These are phyloP conservation scores for Vigna unguiculata DNA, from an alignment of 306 rosid genomes.

Conservation along the genomic window DNA sequence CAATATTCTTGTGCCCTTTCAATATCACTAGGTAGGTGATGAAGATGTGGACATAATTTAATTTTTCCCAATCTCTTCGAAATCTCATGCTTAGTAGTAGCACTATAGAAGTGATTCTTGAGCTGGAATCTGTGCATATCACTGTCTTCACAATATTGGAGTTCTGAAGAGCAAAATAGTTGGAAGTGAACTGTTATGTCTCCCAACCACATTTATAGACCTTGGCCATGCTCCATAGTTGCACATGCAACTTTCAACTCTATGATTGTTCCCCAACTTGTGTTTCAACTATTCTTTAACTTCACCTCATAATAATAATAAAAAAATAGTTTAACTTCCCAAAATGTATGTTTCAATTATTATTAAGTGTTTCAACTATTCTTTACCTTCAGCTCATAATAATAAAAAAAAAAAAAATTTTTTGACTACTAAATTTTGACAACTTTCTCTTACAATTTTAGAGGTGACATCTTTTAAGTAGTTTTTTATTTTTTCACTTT, in stretches of 20 bases:
- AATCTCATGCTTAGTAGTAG: neutral
- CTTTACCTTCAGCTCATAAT: neutral
- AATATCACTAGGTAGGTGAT: slow-evolving; percentile 1
- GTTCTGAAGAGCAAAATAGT: slow-evolving; percentile 36
- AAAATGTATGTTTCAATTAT: slow-evolving; percentile 12
- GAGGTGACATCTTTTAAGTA: no score
- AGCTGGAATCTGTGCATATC: slow-evolving; percentile 37
- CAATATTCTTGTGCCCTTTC: slow-evolving; percentile 9
- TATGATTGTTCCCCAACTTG: slow-evolving; percentile 30
- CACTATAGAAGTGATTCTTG: slow-evolving; percentile 35
- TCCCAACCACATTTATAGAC: slow-evolving; percentile 46
- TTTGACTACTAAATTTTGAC: no score
- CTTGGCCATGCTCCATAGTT: slow-evolving; percentile 35
- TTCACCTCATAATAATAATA: neutral
- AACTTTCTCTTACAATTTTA: no score
- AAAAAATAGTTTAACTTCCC: neutral
- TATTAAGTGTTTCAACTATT: slow-evolving; percentile 19
- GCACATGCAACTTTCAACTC: slow-evolving; percentile 59
- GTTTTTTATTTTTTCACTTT: no score
- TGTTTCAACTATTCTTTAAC: slow-evolving; percentile 24
- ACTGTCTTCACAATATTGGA: slow-evolving; percentile 34
- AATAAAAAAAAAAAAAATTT: neutral
- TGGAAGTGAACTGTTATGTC: slow-evolving; percentile 60
- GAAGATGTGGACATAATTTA: slow-evolving; percentile 32
- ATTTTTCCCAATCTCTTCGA: slow-evolving; percentile 14